These are phyloP conservation scores for Cucumis cinereus DNA, from an alignment of 306 rosid species.

Conservation along the genomic window DNA sequence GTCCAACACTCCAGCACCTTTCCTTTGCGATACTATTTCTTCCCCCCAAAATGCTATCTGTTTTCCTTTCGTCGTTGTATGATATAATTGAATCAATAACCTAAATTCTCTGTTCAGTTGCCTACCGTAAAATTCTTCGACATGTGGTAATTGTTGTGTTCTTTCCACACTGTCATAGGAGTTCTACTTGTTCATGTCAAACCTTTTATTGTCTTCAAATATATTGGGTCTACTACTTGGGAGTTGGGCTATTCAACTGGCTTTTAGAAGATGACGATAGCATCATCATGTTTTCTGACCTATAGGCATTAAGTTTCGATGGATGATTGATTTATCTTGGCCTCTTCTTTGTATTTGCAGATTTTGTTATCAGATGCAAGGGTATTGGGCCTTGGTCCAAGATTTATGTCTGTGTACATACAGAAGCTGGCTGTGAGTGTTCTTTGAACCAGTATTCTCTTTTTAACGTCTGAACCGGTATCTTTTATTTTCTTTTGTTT, in stretches of 20 bases:
- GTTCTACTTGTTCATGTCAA: background rate
- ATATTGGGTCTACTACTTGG: background rate
- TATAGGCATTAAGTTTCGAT: background rate
- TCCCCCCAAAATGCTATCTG: background rate
- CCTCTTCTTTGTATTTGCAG: conserved; percentile 29
- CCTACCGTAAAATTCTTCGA: background rate
- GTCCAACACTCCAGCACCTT: background rate
- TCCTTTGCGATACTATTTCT: background rate
- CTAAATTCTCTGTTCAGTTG: background rate
- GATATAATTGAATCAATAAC: background rate
- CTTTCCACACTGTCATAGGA: background rate
- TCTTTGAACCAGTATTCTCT: background rate
- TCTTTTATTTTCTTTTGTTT: background rate
- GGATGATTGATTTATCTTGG: background rate
- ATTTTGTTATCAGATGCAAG: conserved; percentile 67
- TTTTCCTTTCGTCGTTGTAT: background rate
- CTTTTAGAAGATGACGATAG: background rate
- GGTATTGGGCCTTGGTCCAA: conserved; percentile 81
- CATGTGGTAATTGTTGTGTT: background rate
- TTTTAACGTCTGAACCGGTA: background rate
- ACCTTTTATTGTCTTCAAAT: background rate
- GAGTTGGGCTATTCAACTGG: background rate
- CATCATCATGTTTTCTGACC: background rate
- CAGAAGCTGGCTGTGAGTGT: conserved; percentile 76
- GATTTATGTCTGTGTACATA: conserved; percentile 80